These are phyloP conservation scores for Madurella fahalii DNA, from an alignment of 2,329 filamentous ascomycete species.

Conservation along the genomic window DNA sequence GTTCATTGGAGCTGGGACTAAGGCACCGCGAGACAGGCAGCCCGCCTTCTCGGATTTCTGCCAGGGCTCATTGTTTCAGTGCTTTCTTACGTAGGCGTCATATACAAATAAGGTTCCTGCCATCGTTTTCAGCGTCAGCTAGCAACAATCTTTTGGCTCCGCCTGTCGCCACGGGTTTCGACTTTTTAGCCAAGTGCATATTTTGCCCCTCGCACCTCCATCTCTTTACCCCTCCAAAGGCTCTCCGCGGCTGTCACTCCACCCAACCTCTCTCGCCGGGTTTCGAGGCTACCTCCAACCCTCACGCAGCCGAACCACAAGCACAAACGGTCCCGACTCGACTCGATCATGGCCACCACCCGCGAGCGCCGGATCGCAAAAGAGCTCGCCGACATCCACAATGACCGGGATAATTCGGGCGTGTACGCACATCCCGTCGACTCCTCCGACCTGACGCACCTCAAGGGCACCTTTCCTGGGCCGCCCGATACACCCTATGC, in stretches of 20 bases:
- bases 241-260: background rate
- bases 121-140: background rate
- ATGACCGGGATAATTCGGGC: conserved; percentile 68
- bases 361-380: conserved; percentile 63
- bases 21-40: background rate
- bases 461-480: conserved; percentile 77
- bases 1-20: background rate
- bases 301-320: background rate
- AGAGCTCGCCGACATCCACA: conserved; percentile 70
- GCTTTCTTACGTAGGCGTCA: background rate
- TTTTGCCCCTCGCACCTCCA: background rate
- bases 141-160: background rate
- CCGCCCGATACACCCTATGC: conserved; percentile 93
- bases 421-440: conserved; percentile 65
- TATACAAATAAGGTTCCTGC: background rate
- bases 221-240: background rate
- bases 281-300: background rate
- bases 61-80: background rate
- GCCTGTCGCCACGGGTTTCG: background rate
- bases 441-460: conserved; percentile 70
- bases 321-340: background rate
- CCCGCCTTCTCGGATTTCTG: background rate
- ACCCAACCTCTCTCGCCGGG: background rate
- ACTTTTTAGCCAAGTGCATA: background rate
- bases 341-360: conserved; percentile 43